Evolutionary conservation across 2,329 filamentous ascomycete species (phyloP).

Genomic region (Aureobasidium uvarum): DNA sequence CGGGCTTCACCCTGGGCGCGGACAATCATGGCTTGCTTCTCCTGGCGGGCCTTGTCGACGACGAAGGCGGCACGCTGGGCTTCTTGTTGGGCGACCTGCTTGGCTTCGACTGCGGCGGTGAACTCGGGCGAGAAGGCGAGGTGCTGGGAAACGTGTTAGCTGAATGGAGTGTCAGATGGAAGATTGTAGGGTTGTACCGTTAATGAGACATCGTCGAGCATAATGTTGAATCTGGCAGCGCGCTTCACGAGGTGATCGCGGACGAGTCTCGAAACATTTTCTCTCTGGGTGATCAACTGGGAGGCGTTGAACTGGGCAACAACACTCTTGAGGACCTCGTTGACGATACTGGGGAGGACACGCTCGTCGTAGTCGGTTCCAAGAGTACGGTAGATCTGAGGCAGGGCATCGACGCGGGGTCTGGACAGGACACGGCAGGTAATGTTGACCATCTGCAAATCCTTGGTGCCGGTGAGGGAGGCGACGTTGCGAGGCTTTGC

Average conservation of each 20-base stretch:
- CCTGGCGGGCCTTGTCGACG: slow-evolving; percentile 97
- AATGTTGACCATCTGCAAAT: slow-evolving; percentile 99
- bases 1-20: slow-evolving; percentile 98
- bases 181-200: slow-evolving; percentile 62
- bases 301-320: slow-evolving; percentile 98
- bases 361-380: slow-evolving; percentile 97
- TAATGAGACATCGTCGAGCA: slow-evolving; percentile 93
- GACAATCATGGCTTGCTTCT: slow-evolving; percentile 99
- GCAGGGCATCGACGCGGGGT: slow-evolving; percentile 81
- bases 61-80: slow-evolving; percentile 96
- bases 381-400: slow-evolving; percentile 95
- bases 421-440: slow-evolving; percentile 97
- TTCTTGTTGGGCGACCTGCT: slow-evolving; percentile 78
- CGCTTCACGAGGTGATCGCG: slow-evolving; percentile 88
- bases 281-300: slow-evolving; percentile 98
- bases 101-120: slow-evolving; percentile 67
- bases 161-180: background rate
- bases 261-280: slow-evolving; percentile 89
- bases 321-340: slow-evolving; percentile 98
- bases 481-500: slow-evolving; percentile 96
- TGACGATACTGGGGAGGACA: slow-evolving; percentile 96
- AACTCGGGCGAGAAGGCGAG: slow-evolving; percentile 68
- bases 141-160: slow-evolving; percentile 40
- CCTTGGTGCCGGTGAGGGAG: slow-evolving; percentile 96
- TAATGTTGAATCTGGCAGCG: slow-evolving; percentile 94